Percentiles rank a stretch among this genome's conserved stretches.
Conservation (phyloP, 2,329 filamentous ascomycete species). For the Cadophora sp. region DNA sequence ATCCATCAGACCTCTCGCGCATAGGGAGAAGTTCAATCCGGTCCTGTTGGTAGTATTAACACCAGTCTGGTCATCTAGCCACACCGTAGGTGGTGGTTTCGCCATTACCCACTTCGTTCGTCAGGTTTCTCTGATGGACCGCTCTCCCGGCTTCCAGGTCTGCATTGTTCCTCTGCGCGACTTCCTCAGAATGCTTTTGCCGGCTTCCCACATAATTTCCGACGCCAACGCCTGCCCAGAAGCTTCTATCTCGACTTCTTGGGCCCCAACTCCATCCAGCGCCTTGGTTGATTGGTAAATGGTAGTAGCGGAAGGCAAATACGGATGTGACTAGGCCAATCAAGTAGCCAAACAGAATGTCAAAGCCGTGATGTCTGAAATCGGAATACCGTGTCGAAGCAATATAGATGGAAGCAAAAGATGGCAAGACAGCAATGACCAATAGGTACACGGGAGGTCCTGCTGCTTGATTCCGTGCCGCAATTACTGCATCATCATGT, state of each 20-base stretch:
- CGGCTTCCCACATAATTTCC: constrained; percentile 44
- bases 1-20: constrained; percentile 3
- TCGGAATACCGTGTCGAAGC: constrained; percentile 86
- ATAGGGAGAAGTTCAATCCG: constrained; percentile 29
- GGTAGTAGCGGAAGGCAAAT: constrained; percentile 85
- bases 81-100: constrained; percentile 3
- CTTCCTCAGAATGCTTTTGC: constrained; percentile 5
- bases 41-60: constrained; percentile 27
- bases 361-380: constrained; percentile 90
- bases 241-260: constrained; percentile 73
- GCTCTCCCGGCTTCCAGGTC: constrained; percentile 24
- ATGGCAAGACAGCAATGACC: constrained; percentile 71
- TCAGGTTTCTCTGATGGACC: constrained; percentile 19
- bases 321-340: constrained; percentile 76
- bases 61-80: constrained; percentile 12
- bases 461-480: constrained; percentile 75
- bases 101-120: constrained; percentile 32
- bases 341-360: constrained; percentile 83
- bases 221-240: constrained; percentile 70
- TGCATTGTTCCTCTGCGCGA: constrained; percentile 5
- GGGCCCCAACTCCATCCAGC: constrained; percentile 92
- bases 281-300: constrained; percentile 78
- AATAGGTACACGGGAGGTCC: constrained; percentile 84
- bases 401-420: constrained; percentile 80
- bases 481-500: constrained; percentile 46